Percentiles rank a stretch among this genome's conserved stretches.
Evolutionary conservation across 768 basidiomycete genomes (phyloP).

Genomic region (Kwoniella newhampshirensis): DNA sequence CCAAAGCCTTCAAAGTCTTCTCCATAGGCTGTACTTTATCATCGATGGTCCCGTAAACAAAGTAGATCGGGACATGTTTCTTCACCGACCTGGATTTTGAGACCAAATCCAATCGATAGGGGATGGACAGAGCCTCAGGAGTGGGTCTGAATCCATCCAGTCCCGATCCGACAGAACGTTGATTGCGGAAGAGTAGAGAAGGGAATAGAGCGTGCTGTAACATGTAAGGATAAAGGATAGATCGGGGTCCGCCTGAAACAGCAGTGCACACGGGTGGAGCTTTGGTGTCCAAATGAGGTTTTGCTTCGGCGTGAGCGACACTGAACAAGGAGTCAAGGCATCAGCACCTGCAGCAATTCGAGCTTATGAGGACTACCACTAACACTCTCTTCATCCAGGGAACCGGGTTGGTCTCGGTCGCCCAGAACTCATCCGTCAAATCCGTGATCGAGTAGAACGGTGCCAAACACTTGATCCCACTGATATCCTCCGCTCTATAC

Average conservation of each 20-base stretch:
- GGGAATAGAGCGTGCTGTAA: slow-evolving; percentile 47
- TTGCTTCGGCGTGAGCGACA: slow-evolving; percentile 40
- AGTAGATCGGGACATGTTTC: slow-evolving; percentile 29
- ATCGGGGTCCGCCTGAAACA: slow-evolving; percentile 41
- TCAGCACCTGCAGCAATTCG: not conserved
- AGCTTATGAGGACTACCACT: slow-evolving; percentile 6
- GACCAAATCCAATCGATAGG: slow-evolving; percentile 26
- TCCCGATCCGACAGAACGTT: slow-evolving; percentile 34
- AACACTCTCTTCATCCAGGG: slow-evolving; percentile 38
- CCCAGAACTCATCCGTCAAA: slow-evolving; percentile 44
- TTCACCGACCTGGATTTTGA: not conserved
- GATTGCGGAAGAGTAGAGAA: slow-evolving; percentile 37
- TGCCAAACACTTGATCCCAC: slow-evolving; percentile 42
- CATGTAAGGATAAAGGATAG: slow-evolving; percentile 48
- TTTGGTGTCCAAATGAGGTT: slow-evolving; percentile 37
- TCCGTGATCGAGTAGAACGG: slow-evolving; percentile 50
- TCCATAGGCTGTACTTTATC: slow-evolving; percentile 42
- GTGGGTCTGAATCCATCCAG: slow-evolving; percentile 38
- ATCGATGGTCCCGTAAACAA: slow-evolving; percentile 35
- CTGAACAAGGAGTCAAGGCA: too few species aligned
- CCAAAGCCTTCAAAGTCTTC: slow-evolving; percentile 32
- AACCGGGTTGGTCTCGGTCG: slow-evolving; percentile 43
- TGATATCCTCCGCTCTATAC: slow-evolving; percentile 27
- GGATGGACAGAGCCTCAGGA: slow-evolving; percentile 34
- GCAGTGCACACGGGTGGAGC: slow-evolving; percentile 36